Conservation (phyloP, 164 flowering plant genomes). For the Cinnamomum chago region DNA sequence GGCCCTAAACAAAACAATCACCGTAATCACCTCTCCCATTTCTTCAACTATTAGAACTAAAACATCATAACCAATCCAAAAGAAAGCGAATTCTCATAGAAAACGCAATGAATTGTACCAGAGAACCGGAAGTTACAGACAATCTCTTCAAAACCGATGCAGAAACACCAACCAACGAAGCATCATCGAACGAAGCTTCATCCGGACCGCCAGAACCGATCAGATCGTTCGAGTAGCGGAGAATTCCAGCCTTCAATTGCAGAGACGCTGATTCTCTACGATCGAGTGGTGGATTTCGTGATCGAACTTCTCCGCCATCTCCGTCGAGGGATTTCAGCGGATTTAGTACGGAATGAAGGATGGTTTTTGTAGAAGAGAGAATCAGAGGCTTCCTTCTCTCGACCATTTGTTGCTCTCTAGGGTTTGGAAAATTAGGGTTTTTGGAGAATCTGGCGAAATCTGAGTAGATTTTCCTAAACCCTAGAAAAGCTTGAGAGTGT, state of each 20-base stretch:
- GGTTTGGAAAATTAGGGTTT: background rate
- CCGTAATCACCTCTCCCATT: background rate
- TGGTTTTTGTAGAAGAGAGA: slow-evolving; percentile 56
- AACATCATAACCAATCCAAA: background rate
- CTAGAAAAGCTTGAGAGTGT: background rate
- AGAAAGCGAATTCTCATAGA: no score
- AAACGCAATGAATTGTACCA: slow-evolving; percentile 32
- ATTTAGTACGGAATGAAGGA: slow-evolving; percentile 42
- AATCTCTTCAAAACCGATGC: slow-evolving; percentile 49
- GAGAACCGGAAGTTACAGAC: slow-evolving; percentile 63
- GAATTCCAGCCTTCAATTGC: slow-evolving; percentile 58
- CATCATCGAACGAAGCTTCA: slow-evolving; percentile 38
- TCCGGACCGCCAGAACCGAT: slow-evolving; percentile 6
- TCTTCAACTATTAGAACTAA: no score
- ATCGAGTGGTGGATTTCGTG: background rate
- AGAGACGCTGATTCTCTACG: slow-evolving; percentile 5
- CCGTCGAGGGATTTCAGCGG: slow-evolving; percentile 14
- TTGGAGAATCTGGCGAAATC: background rate
- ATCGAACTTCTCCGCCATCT: background rate
- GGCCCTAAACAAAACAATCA: background rate
- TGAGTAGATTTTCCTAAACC: background rate
- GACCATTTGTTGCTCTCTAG: slow-evolving; percentile 32
- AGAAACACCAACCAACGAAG: slow-evolving; percentile 63
- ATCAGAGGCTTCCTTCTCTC: slow-evolving; percentile 73
- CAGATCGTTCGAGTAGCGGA: slow-evolving; percentile 22